Conservation (phyloP, 73 alveolate genomes). For the Urostyla sp. region DNA sequence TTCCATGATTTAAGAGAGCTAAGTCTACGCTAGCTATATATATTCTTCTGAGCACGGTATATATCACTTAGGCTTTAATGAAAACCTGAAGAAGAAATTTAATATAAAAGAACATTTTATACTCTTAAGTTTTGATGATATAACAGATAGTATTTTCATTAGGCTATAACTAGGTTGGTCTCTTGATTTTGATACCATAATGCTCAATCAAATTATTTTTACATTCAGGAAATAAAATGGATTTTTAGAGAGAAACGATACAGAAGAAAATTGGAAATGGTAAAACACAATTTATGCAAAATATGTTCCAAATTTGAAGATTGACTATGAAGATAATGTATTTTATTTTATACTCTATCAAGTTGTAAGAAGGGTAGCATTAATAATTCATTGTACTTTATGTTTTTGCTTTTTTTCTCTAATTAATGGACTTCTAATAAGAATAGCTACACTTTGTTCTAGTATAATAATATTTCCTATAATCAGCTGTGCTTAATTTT, state of each 20-base stretch:
- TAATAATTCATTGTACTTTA: not conserved
- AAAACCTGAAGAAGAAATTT: not conserved
- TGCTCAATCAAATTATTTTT: conserved; percentile 15
- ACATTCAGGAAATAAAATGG: conserved; percentile 25
- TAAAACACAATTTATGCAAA: not conserved
- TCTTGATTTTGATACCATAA: conserved; percentile 6
- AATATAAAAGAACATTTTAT: conserved; percentile 44
- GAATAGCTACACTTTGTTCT: conserved; percentile 54
- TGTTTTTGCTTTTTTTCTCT: conserved; percentile 22
- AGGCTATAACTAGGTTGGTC: conserved; percentile 32
- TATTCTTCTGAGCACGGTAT: conserved; percentile 25
- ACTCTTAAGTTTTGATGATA: conserved; percentile 11
- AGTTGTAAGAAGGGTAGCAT: not conserved
- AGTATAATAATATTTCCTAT: conserved; percentile 24
- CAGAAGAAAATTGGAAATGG: conserved; percentile 45
- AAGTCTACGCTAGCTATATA: conserved; percentile 14
- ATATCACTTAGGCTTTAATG: not conserved
- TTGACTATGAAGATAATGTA: conserved; percentile 13
- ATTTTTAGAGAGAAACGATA: conserved; percentile 10
- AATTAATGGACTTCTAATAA: conserved; percentile 43
- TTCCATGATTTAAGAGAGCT: not conserved
- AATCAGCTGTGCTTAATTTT: not conserved
- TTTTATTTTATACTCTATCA: not conserved
- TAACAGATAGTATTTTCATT: not conserved
- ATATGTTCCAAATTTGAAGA: conserved; percentile 8